Evolutionary conservation across 2,329 filamentous ascomycete species (phyloP), one percentile per base, ranked within the genome.

Genomic region (Orbilia oligospora): DNA sequence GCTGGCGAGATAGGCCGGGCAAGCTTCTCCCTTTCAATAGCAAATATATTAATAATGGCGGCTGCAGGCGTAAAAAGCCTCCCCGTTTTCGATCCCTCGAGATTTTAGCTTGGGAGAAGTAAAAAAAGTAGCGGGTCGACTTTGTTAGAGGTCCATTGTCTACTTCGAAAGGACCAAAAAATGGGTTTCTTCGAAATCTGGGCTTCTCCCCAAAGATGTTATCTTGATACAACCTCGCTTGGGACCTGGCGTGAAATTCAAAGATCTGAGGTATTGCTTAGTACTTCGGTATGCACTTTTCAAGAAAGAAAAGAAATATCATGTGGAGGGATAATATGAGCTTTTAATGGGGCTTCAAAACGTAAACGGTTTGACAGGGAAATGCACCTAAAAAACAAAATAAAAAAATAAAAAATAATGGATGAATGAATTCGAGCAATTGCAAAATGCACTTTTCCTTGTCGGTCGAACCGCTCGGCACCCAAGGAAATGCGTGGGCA

Each of bases 111-210:
- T 69, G n/a, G 36, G 20, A 49, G 20, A 58, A 33, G 65, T n/a
- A n/a, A n/a, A n/a, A 69, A 65, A 53, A 49, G 27, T 61, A 64
- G 63, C 71, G 53, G 33, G 36, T 30, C 4, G 49, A 66, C 44
- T 27, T 24, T 18, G 41, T 70, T 56, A 76, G 66, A 76, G 55
- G 55, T 70, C 55, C 72, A 76, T 76, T 56, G 5, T 70, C 69
- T 46, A 33, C 18, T 48, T 69, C 20, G 44, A 55, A 66, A n/a
- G 30, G 20, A 18, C 30, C n/a, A n/a, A n/a, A 36, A 6, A 18
- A 61, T 20, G 36, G 5, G n/a, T 61, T 65, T 68, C 36, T 36
- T 12, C 10, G 33, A 36, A 36, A 36, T 36, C 33, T n/a, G 4
- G 8, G 9, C n/a, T 9, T 16, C 1, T 20, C 56, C 18, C 20